These are phyloP conservation scores for Penicillium sp. DNA, from an alignment of 2,329 filamentous ascomycete genomes.

Conservation along the genomic window DNA sequence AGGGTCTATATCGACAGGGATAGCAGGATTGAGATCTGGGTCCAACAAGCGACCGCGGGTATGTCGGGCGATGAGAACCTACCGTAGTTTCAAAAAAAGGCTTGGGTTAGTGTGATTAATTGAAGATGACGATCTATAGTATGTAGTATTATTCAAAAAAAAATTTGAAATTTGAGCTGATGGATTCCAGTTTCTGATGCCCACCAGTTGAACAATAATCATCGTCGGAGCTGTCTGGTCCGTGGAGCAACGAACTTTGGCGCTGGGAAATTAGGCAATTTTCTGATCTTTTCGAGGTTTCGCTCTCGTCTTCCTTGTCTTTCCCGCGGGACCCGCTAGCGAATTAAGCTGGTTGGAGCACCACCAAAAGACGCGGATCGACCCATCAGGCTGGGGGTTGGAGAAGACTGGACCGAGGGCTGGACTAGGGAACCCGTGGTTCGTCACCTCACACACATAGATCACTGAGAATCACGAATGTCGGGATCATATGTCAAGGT, in stretches of 20 bases:
- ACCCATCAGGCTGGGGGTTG: background rate
- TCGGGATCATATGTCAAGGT: no score
- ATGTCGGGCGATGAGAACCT: background rate
- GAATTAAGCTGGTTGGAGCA: background rate
- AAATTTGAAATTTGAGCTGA: no score
- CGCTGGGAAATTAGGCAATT: background rate
- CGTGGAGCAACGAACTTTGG: conserved; percentile 4
- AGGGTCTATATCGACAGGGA: background rate
- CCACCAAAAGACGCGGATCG: background rate
- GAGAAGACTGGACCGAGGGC: background rate
- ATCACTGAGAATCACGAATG: no score
- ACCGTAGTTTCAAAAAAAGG: background rate
- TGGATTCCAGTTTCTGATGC: background rate
- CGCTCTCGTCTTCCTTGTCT: background rate
- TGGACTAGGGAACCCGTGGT: background rate
- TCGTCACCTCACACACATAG: no score
- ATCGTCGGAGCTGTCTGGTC: conserved; percentile 21
- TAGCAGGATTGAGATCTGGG: background rate
- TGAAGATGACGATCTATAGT: background rate
- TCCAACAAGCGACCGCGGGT: background rate
- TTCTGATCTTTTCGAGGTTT: background rate
- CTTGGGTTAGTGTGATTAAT: background rate
- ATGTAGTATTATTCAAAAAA: background rate
- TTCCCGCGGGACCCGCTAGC: background rate
- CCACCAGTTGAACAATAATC: background rate